Evolutionary conservation across 768 basidiomycete genomes (phyloP).

Genomic region (Sistotremastrum suecicum): DNA sequence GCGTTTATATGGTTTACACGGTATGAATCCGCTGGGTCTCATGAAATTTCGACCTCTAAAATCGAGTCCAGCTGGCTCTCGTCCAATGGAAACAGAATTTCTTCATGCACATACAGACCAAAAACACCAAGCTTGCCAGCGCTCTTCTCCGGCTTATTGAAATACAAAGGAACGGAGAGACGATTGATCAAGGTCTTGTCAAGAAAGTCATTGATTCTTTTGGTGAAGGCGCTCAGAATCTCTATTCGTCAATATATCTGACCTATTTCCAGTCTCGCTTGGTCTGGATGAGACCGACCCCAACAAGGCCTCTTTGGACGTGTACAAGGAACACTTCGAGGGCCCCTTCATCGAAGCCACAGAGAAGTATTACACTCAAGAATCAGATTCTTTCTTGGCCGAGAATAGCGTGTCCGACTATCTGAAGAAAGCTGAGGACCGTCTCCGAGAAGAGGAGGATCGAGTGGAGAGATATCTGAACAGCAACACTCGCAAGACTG

Average conservation of each 20-base stretch:
- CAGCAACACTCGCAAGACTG: conserved; percentile 69
- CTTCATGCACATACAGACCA: conserved; percentile 77
- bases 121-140: conserved; percentile 66
- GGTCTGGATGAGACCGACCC: conserved; percentile 87
- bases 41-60: background rate
- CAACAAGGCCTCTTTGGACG: conserved; percentile 84
- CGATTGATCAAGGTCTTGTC: conserved; percentile 81
- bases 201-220: conserved; percentile 94
- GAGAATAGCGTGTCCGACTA: conserved; percentile 89
- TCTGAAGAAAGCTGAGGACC: conserved; percentile 85
- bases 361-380: conserved; percentile 81
- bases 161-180: conserved; percentile 85
- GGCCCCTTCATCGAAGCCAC: conserved; percentile 78
- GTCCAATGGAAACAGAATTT: conserved; percentile 93
- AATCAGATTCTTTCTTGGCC: conserved; percentile 81
- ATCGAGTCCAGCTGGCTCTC: conserved; percentile 55
- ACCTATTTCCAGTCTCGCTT: conserved; percentile 42
- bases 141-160: conserved; percentile 87
- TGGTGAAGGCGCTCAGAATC: conserved; percentile 11
- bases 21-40: conserved; percentile 29
- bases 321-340: conserved; percentile 89
- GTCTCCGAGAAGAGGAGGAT: conserved; percentile 88
- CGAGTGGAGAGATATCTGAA: conserved; percentile 90
- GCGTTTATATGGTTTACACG: conserved; percentile 91
- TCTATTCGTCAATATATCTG: no score